Conservation (phyloP, 2,329 filamentous ascomycete species). For the Trichoderma simmonsii region DNA sequence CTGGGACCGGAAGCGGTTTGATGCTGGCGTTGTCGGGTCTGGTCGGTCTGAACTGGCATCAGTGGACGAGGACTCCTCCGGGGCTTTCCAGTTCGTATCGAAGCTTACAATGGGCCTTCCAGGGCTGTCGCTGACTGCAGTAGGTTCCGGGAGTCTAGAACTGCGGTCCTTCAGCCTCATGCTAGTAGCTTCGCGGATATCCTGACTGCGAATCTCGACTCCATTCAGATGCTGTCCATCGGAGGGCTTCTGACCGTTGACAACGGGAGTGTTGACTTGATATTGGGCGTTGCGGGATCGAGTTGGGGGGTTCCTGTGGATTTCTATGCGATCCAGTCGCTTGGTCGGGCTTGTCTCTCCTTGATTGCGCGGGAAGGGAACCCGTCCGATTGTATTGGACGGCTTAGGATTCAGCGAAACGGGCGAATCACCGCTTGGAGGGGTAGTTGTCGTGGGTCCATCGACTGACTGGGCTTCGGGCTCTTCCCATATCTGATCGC, state of each 20-base stretch:
- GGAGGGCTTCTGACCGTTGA: conserved; percentile 32
- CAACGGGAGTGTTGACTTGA: conserved; percentile 57
- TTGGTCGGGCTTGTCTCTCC: conserved; percentile 35
- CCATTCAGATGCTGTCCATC: conserved; percentile 67
- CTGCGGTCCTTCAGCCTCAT: conserved; percentile 86
- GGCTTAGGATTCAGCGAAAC: conserved; percentile 34
- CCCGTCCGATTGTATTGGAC: conserved; percentile 32
- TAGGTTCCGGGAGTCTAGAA: conserved; percentile 80
- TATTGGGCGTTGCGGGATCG: conserved; percentile 82
- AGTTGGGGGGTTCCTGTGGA: conserved; percentile 77
- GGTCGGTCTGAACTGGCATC: conserved; percentile 57
- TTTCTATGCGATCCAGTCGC: conserved; percentile 60
- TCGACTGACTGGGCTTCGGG: conserved; percentile 49
- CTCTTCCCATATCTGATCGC: conserved; percentile 87
- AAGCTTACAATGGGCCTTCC: conserved; percentile 98
- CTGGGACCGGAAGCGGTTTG: conserved; percentile 16
- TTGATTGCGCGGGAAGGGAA: conserved; percentile 38
- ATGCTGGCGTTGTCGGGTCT: conserved; percentile 26
- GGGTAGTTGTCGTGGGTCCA: conserved; percentile 4
- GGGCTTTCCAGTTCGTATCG: conserved; percentile 75
- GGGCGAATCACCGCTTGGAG: conserved; percentile 31
- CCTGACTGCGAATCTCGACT: conserved; percentile 78
- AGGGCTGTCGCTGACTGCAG: conserved; percentile 83
- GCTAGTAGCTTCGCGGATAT: conserved; percentile 86
- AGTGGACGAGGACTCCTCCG: conserved; percentile 57